Conservation (phyloP, 768 basidiomycete genomes). For the Coprinopsis cinerea region DNA sequence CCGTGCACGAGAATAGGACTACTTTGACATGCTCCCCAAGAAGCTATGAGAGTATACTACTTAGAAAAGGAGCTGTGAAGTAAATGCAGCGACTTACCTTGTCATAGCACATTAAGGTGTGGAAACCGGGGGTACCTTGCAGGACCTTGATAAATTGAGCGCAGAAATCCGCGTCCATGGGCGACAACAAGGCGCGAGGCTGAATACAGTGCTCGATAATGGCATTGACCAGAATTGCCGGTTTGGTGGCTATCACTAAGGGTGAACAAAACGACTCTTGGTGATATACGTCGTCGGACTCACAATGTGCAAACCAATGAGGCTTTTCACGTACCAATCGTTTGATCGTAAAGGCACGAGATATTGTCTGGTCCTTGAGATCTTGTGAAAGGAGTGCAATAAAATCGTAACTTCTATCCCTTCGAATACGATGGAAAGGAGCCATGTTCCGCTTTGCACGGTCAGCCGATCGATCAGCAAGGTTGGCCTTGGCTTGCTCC, state of each 20-base stretch:
- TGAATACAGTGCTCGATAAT: slow-evolving; percentile 90
- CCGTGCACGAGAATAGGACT: slow-evolving; percentile 88
- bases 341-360: slow-evolving; percentile 69
- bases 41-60: slow-evolving; percentile 42
- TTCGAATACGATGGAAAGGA: slow-evolving; percentile 48
- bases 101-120: slow-evolving; percentile 80
- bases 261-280: too few species aligned
- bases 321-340: slow-evolving; percentile 72
- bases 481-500: slow-evolving; percentile 56
- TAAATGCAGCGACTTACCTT: slow-evolving; percentile 40
- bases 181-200: slow-evolving; percentile 88
- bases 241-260: slow-evolving; percentile 34
- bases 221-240: slow-evolving; percentile 46
- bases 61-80: not conserved
- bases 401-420: slow-evolving; percentile 63
- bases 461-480: slow-evolving; percentile 70
- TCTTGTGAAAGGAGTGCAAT: slow-evolving; percentile 58
- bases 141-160: slow-evolving; percentile 85
- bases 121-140: slow-evolving; percentile 86
- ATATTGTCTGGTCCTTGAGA: slow-evolving; percentile 68
- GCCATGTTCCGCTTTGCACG: slow-evolving; percentile 54
- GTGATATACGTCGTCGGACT: slow-evolving; percentile 2
- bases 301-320: slow-evolving; percentile 77
- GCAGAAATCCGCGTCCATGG: slow-evolving; percentile 94
- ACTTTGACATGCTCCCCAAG: slow-evolving; percentile 81